These are phyloP conservation scores for Aspergillus uvarum DNA, from an alignment of 2,329 filamentous ascomycete species.

Conservation along the genomic window DNA sequence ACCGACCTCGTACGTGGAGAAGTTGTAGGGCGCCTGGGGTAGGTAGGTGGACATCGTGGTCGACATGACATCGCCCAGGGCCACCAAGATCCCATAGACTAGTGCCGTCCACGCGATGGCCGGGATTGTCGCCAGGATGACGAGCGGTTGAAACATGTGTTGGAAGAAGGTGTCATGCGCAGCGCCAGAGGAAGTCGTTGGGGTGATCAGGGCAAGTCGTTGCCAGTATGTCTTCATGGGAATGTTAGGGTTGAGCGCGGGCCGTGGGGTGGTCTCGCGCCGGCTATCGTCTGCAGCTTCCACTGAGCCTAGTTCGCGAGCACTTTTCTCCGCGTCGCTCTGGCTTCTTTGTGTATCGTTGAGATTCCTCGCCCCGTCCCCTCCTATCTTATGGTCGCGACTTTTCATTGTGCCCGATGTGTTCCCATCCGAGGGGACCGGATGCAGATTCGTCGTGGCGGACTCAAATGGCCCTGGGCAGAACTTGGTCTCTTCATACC, in stretches of 20 bases:
- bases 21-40: slow-evolving; percentile 42
- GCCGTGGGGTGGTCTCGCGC: no score
- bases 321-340: no score
- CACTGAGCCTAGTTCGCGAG: no score
- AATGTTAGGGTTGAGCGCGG: no score
- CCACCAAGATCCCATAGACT: slow-evolving; percentile 40
- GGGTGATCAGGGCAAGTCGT: slow-evolving; percentile 1
- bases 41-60: slow-evolving; percentile 40
- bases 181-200: background rate
- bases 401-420: background rate
- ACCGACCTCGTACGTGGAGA: slow-evolving; percentile 38
- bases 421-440: background rate
- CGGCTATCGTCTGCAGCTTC: no score
- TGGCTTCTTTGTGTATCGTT: no score
- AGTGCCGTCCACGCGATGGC: slow-evolving; percentile 43
- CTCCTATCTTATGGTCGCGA: no score
- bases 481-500: slow-evolving; percentile 46
- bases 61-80: slow-evolving; percentile 41
- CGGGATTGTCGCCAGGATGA: slow-evolving; percentile 49
- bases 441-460: background rate
- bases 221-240: background rate
- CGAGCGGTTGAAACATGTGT: background rate
- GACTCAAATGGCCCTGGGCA: background rate
- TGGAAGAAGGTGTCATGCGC: background rate
- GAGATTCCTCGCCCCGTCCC: no score